Conservation (phyloP, 2,329 filamentous ascomycete genomes). For the Calycina herbarum region DNA sequence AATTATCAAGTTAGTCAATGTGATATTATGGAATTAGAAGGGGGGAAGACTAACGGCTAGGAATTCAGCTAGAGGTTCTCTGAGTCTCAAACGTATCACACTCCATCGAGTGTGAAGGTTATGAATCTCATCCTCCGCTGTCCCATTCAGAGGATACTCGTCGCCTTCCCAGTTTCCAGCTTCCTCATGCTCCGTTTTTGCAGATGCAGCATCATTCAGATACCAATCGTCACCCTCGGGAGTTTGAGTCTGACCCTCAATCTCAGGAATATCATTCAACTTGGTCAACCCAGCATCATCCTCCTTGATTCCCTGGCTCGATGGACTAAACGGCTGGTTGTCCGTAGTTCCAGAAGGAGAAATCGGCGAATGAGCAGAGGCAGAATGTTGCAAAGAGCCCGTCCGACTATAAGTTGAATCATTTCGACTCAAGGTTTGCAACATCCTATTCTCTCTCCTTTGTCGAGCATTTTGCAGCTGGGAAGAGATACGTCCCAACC, state of each 20-base stretch:
- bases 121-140: slow-evolving; percentile 30
- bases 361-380: slow-evolving; percentile 1
- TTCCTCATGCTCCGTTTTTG: slow-evolving; percentile 25
- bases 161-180: slow-evolving; percentile 22
- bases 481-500: slow-evolving; percentile 25
- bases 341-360: slow-evolving; percentile 2
- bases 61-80: slow-evolving; percentile 54
- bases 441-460: slow-evolving; percentile 26
- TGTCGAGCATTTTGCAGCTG: slow-evolving; percentile 28
- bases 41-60: slow-evolving; percentile 43
- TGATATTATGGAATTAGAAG: background rate
- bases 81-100: slow-evolving; percentile 46
- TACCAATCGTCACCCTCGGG: slow-evolving; percentile 14
- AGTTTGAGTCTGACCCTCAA: background rate
- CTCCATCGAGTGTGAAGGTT: slow-evolving; percentile 43
- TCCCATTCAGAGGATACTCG: slow-evolving; percentile 23
- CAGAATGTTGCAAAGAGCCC: background rate
- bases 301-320: slow-evolving; percentile 6
- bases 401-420: slow-evolving; percentile 8
- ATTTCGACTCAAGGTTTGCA: slow-evolving; percentile 11
- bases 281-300: slow-evolving; percentile 6
- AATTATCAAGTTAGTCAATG: background rate
- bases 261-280: slow-evolving; percentile 3
- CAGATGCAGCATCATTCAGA: slow-evolving; percentile 27
- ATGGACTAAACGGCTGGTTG: slow-evolving; percentile 4